phyloP scores from a whole-genome alignment of 768 basidiomycete genomes.

The Chalciporus piperatus region DNA sequence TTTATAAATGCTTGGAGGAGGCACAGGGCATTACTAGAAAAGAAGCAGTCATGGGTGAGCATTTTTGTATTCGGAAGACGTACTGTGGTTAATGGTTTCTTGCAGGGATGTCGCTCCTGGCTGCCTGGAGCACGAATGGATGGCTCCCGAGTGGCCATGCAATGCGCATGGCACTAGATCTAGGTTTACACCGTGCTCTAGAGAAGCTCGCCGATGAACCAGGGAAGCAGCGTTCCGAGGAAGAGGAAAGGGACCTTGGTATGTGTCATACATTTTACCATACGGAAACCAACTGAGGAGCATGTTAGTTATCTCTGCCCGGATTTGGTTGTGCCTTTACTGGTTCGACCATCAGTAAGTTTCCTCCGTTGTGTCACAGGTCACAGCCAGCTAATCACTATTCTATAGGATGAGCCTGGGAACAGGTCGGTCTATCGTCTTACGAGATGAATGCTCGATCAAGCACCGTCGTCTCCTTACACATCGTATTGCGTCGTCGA shows the following conservation, averaged over 20 bases:
- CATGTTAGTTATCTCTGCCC: slow-evolving; percentile 77
- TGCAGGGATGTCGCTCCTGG: slow-evolving; percentile 84
- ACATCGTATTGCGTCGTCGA: slow-evolving; percentile 86
- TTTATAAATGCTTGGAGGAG: slow-evolving; percentile 90
- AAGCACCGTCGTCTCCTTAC: slow-evolving; percentile 76
- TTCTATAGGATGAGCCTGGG: slow-evolving; percentile 78
- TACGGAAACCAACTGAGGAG: slow-evolving; percentile 2
- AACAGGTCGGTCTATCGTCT: slow-evolving; percentile 84
- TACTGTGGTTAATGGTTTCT: neutral
- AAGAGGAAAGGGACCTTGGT: slow-evolving; percentile 88
- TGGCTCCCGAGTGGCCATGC: slow-evolving; percentile 96
- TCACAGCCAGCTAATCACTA: slow-evolving; percentile 11
- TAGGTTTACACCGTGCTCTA: slow-evolving; percentile 88
- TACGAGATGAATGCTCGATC: slow-evolving; percentile 87
- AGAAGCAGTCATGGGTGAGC: slow-evolving; percentile 87
- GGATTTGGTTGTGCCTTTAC: slow-evolving; percentile 93
- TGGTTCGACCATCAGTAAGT: slow-evolving; percentile 95
- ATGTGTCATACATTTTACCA: slow-evolving; percentile 18
- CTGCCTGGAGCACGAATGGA: slow-evolving; percentile 92
- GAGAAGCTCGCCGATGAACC: slow-evolving; percentile 83
- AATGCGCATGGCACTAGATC: slow-evolving; percentile 93
- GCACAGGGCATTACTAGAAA: slow-evolving; percentile 95
- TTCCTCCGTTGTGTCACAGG: neutral
- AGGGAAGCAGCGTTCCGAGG: slow-evolving; percentile 62
- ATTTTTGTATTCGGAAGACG: slow-evolving; percentile 7